Evolutionary conservation across 306 rosid genomes (phyloP).

Genomic region (Lathyrus aphaca): DNA sequence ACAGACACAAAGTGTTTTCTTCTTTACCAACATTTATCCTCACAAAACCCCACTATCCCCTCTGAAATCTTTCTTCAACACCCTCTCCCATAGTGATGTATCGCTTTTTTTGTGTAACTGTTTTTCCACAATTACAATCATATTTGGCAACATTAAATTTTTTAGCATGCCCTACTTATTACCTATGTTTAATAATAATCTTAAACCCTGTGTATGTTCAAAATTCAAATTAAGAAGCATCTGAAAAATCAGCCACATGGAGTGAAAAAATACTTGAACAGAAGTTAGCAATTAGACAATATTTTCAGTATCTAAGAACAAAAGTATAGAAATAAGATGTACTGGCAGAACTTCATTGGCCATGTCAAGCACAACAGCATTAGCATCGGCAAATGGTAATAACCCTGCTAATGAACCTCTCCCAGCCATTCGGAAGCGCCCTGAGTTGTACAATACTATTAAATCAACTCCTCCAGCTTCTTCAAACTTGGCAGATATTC

Average conservation of each 20-base stretch:
- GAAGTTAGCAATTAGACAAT: constrained; percentile 24
- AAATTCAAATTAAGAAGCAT: constrained; percentile 32
- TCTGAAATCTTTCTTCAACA: not conserved
- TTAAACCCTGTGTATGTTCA: constrained; percentile 12
- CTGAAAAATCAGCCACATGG: constrained; percentile 3
- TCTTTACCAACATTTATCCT: constrained; percentile 1
- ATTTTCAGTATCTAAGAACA: constrained; percentile 26
- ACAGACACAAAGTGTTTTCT: not conserved
- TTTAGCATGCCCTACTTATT: not conserved
- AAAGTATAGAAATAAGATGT: constrained; percentile 40
- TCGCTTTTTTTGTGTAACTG: not conserved
- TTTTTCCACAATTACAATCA: not conserved
- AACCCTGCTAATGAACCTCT: constrained; percentile 95
- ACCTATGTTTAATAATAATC: constrained; percentile 28
- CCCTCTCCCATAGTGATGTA: constrained; percentile 3
- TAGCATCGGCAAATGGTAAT: constrained; percentile 92
- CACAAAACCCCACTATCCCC: not conserved
- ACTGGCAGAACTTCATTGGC: constrained; percentile 95
- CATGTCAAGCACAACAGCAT: constrained; percentile 91
- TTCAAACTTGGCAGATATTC: constrained; percentile 97
- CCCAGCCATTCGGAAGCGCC: constrained; percentile 97
- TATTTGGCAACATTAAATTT: constrained; percentile 7
- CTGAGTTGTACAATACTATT: constrained; percentile 87
- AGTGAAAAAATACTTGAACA: constrained; percentile 32
- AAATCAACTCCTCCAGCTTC: constrained; percentile 95